Base-by-base conservation (phyloP, 2,329 filamentous ascomycete genomes). In the Botrytis paeoniae region DNA sequence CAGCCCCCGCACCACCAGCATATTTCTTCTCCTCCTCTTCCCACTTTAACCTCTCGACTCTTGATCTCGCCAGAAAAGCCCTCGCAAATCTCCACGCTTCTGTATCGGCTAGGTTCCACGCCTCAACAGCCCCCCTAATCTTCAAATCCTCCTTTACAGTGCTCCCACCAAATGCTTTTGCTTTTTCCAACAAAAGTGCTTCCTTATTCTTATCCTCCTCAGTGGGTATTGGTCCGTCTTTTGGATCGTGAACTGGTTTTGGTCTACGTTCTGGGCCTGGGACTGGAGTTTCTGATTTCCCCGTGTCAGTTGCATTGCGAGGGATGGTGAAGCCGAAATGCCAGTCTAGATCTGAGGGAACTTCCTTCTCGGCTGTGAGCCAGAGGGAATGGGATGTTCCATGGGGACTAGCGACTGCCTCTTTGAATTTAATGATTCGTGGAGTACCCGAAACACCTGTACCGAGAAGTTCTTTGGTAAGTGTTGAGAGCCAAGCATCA, bases 251-350 rank as follows among this genome's bases (percentile, higher is more conserved):
- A 61, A 83, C 81, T n/a, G 85, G 83, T 72, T 86, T 84, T 73
- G 87, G 86, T 72, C 86, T 83, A 62, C 86, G 85, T 78, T 91
- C 87, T 2, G 88, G 87, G 2, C 87, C 86, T 0, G 88, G 87
- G 9, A 88, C 86, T 0, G 89, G 88, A 1, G 88, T 87, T 76
- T 86, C 84, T 22, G 87, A 87, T 75, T 87, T 86, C 64, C 85
- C 87, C 41, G 85, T 84, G 59, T 86, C 82, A 6, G 87, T 84
- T 18, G 84, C 83, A 32, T 85, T 83, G 64, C 86, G 85, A 2
- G 95, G 93, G 16, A 98, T 86, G 22, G 86, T 85, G 82, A 98
- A 98, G 71, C 95, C 96, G 80, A 98, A 93, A 77, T 92, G 88
- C 94, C 94, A 98, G 80, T 95, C 92, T 3, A 97, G 84, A 76